A percentile compares a stretch with the other conserved stretches of the same genome.
phyloP scores from a whole-genome alignment of 441 rosid genomes.

The Erodium trifolium region DNA sequence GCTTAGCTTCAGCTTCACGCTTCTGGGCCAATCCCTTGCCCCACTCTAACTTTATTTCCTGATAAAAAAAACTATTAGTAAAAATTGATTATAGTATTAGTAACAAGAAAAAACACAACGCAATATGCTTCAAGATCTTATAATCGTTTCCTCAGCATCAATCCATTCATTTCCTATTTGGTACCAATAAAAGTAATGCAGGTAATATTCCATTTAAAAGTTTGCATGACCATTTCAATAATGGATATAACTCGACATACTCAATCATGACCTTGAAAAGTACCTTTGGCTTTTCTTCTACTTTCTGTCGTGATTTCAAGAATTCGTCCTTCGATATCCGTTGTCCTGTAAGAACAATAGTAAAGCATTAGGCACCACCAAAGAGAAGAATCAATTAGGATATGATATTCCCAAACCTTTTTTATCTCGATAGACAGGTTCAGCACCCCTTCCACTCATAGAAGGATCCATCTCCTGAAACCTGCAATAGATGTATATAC shows the following conservation, averaged over 20 bases:
- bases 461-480: conserved; percentile 63
- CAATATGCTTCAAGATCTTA: neutral
- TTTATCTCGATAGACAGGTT: conserved; percentile 75
- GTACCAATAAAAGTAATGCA: neutral
- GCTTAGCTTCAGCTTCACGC: conserved; percentile 71
- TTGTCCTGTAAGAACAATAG: conserved; percentile 41
- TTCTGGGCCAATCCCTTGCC: conserved; percentile 94
- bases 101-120: neutral
- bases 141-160: neutral
- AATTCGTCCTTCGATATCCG: conserved; percentile 75
- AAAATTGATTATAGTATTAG: conserved; percentile 1
- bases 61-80: neutral
- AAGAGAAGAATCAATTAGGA: conserved; percentile 8
- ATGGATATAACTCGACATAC: neutral
- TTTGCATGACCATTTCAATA: neutral
- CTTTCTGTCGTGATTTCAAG: conserved; percentile 50
- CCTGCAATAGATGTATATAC: conserved; percentile 28
- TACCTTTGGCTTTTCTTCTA: conserved; percentile 84
- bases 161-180: neutral
- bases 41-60: conserved; percentile 89
- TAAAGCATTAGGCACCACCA: conserved; percentile 16
- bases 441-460: conserved; percentile 68
- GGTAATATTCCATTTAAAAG: neutral
- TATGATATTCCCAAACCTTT: conserved; percentile 31
- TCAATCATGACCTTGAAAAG: neutral